Evolutionary conservation across 768 basidiomycete genomes (phyloP), one percentile per base, ranked within the genome.

Genomic region (Leccinum ochraceum): DNA sequence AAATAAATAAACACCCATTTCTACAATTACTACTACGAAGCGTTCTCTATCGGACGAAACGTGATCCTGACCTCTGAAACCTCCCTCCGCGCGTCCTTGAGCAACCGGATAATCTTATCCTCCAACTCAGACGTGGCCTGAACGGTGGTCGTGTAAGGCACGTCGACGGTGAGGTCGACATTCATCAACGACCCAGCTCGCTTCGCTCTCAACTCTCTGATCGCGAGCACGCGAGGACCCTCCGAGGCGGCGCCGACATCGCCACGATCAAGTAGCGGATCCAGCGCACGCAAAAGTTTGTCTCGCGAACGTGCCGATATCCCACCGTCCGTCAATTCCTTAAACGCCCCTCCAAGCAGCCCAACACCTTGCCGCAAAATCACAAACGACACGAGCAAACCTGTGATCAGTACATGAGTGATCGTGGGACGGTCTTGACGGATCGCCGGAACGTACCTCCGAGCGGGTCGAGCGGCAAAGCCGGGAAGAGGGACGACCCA

Each of bases 391-490:
- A 96, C 93, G 53, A 95, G 67, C 20, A 97, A 75, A 26, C 94
- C 92, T 93, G 62, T 3, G 26, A 59, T 17, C 32, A 58, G 49
- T 58, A 49, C 49, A 52, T 28, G 34, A 59, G 52, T 44, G 49
- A 60, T 57, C 63, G 26, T 22, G 39, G 17, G 1, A 3, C 20
- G 20, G 59, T 51, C 22, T 34, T 49, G 17, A 54, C 3, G 22
- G 34, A 58, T 24, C 26, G 2, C 22, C 16, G 0, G 24, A 9
- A 61, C 82, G 73, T 67, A 86, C 96, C 96, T 63, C 97, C 97
- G 37, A 99, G 81, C 9, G 97, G 95, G 72, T 99, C 97, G 39
- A 98, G 79, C 59, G 97, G 91, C 57, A 92, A 70, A n/a, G 84
- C 79, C 16, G 95, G 94, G 73, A 91, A 90, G 65, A 86, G 80